A percentile compares a stretch with the other conserved stretches of the same genome.
phyloP scores from a whole-genome alignment of 768 basidiomycete species.

The Cantharellus cinnabarinus region DNA sequence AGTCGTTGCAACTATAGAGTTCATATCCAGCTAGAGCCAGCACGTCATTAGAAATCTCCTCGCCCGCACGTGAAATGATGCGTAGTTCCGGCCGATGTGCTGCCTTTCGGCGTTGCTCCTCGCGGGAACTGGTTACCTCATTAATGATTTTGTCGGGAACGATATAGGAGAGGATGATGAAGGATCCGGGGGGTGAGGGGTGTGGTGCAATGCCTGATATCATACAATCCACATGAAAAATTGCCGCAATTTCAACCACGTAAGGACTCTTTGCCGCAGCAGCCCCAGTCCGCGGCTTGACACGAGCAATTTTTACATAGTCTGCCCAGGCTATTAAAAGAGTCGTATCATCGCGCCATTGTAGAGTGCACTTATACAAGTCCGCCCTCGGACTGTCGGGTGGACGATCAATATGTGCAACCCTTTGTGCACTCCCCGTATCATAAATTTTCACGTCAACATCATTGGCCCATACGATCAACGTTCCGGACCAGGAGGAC shows the following conservation, averaged over 20 bases:
- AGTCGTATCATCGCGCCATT: slow-evolving; percentile 85
- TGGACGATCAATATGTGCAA: slow-evolving; percentile 72
- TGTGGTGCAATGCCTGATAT: slow-evolving; percentile 78
- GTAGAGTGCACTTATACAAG: slow-evolving; percentile 76
- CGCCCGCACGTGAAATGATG: slow-evolving; percentile 72
- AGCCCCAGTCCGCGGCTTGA: slow-evolving; percentile 38
- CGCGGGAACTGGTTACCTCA: slow-evolving; percentile 43
- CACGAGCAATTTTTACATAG: slow-evolving; percentile 71
- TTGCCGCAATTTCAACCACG: slow-evolving; percentile 74
- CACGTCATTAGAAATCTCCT: slow-evolving; percentile 73
- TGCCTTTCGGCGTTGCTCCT: slow-evolving; percentile 56
- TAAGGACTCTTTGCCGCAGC: slow-evolving; percentile 17
- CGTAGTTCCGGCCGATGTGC: slow-evolving; percentile 89
- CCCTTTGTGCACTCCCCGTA: slow-evolving; percentile 47
- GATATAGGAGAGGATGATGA: slow-evolving; percentile 74
- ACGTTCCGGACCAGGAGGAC: slow-evolving; percentile 60
- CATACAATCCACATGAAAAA: slow-evolving; percentile 90
- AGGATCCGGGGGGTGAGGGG: slow-evolving; percentile 31
- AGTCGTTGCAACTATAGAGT: slow-evolving; percentile 83
- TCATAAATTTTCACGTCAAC: slow-evolving; percentile 88
- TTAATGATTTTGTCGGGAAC: slow-evolving; percentile 52
- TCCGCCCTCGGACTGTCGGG: slow-evolving; percentile 75
- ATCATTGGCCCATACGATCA: slow-evolving; percentile 96
- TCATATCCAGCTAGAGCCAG: slow-evolving; percentile 61
- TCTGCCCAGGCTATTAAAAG: slow-evolving; percentile 90